Base-by-base conservation (phyloP, 164 flowering plant species). In the Saururus chinensis region DNA sequence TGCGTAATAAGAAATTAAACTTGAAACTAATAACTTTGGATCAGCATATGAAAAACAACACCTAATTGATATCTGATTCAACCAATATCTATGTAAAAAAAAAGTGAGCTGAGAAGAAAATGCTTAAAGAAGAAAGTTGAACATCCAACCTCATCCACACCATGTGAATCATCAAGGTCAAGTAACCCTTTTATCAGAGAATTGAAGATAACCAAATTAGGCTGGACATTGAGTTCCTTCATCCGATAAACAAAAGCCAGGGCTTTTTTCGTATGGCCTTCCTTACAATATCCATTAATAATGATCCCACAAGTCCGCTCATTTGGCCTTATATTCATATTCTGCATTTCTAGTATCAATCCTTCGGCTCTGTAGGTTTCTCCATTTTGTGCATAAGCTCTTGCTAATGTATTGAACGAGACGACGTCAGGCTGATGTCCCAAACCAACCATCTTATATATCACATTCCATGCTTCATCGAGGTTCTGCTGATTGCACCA, bases 351-450 rank as follows among this genome's bases (percentile, higher is more conserved):
- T 20, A 66, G 54, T 55, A 87, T 74, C 79, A 90, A 65, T 7
- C 71, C 77, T 60, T 90, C 95, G 14, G 97, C 95, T 60, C 61
- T 74, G 19, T 26, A 55, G 0, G 86, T 83, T 74, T 84, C 83
- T 57, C 84, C 89, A 64, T 77, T 77, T 66, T 77, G 75, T 19
- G 95, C 80, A 79, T 89, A 88, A 20, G 92, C 96, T 69, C 71
- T 84, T 49, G 89, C 95, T 35, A 93, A 55, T 10, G 93, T 89
- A 70, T 93, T 89, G 64, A 69, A 93, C 0, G 98, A 89, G 68
- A 93, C 91, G 60, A 74, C 87, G 76, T 93, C 96, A 57, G 98
- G 97, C 60, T 73, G 81, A 52, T 86, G 25, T 24, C 97, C 96
- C 60, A 79, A 75, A 9, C 72, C 79, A 55, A 73, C 71, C 96